Conservation (phyloP, 345 rosid species). For the Eucalyptus pumila region DNA sequence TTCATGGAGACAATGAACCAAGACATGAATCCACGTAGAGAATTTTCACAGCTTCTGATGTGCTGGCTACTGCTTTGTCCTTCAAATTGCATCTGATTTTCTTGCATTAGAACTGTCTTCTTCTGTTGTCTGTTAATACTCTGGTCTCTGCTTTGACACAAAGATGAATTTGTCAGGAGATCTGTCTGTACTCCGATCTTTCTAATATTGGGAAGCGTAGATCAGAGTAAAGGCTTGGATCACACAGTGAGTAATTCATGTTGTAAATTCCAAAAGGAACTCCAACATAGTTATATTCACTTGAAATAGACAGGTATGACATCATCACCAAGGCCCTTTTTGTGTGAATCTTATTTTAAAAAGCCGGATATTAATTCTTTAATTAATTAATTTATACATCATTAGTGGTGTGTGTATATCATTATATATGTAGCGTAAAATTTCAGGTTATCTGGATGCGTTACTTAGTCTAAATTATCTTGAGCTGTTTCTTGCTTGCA, state of each 20-base stretch:
- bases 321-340: background rate
- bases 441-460: background rate
- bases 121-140: background rate
- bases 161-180: background rate
- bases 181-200: background rate
- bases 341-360: background rate
- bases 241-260: background rate
- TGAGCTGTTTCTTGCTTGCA: background rate
- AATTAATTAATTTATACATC: background rate
- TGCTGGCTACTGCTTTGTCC: background rate
- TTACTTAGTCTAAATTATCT: background rate
- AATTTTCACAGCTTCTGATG: background rate
- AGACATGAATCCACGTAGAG: background rate
- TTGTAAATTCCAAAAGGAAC: background rate
- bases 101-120: background rate
- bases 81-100: background rate
- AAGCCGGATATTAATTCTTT: background rate
- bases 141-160: background rate
- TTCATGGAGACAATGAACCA: background rate
- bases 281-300: background rate
- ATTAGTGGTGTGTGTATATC: background rate
- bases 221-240: background rate
- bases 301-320: background rate
- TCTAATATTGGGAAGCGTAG: background rate
- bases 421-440: background rate